Evolutionary conservation across 345 rosid genomes (phyloP).

Genomic region (Nephelium lappaceum): DNA sequence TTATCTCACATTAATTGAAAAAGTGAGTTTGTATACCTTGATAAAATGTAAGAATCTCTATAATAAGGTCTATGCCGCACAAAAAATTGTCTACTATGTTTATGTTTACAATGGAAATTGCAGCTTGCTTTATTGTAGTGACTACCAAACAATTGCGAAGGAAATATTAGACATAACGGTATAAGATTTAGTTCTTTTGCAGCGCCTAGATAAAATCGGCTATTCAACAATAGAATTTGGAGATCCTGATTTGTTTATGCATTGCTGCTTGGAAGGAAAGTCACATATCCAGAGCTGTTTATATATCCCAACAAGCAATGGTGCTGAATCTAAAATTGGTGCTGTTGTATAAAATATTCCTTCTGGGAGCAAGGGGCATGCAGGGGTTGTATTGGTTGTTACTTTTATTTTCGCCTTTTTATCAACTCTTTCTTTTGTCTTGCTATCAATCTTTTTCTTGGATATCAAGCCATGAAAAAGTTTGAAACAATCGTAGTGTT

Average conservation of each 20-base stretch:
- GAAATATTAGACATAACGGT: neutral
- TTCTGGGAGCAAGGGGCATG: conserved; percentile 53
- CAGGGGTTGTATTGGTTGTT: conserved; percentile 48
- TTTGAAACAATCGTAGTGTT: neutral
- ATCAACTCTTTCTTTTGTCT: conserved; percentile 46
- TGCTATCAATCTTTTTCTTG: conserved; percentile 43
- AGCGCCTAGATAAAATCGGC: conserved; percentile 68
- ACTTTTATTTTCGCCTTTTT: conserved; percentile 54
- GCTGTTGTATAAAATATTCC: conserved; percentile 65
- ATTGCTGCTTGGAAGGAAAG: conserved; percentile 49
- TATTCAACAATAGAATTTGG: conserved; percentile 61
- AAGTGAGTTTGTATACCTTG: no score
- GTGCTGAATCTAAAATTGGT: conserved; percentile 18
- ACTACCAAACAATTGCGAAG: neutral
- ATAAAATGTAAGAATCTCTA: neutral
- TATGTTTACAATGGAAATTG: no score
- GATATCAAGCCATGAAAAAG: conserved; percentile 15
- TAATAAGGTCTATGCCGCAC: neutral
- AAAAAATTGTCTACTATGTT: neutral
- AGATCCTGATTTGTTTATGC: conserved; percentile 57
- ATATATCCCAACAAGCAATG: conserved; percentile 29
- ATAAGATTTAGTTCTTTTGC: conserved; percentile 10
- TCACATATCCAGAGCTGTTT: conserved; percentile 38
- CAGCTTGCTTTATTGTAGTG: neutral
- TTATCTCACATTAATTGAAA: no score